phyloP scores from a whole-genome alignment of 1,284 basidiomycete species.

The Microbotryomycetes sp. region DNA sequence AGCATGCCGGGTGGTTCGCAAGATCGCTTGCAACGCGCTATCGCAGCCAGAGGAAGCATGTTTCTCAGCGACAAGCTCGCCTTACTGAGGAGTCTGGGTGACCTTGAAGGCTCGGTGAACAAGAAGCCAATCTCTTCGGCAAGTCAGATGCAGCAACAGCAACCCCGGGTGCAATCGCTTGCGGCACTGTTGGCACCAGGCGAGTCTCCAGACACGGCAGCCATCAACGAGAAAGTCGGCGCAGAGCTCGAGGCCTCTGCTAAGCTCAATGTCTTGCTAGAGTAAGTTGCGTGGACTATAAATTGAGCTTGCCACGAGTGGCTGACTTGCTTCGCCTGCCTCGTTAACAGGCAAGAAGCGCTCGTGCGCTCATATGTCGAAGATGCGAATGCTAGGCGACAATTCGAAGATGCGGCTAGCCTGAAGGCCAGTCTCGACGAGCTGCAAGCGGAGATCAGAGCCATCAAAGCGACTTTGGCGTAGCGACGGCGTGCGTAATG shows the following conservation, averaged over 20 bases:
- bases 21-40: constrained; percentile 72
- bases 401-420: constrained; percentile 36
- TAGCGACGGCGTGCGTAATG: neutral
- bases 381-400: constrained; percentile 36
- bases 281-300: constrained; percentile 19
- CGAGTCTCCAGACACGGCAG: neutral
- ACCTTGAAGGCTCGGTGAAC: constrained; percentile 19
- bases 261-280: constrained; percentile 33
- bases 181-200: constrained; percentile 21
- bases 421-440: constrained; percentile 43
- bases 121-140: neutral
- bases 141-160: too few species aligned
- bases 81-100: constrained; percentile 55
- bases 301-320: neutral
- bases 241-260: constrained; percentile 17
- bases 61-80: constrained; percentile 88
- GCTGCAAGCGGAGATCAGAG: constrained; percentile 32
- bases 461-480: constrained; percentile 2
- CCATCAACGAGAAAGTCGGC: constrained; percentile 12
- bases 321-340: too few species aligned
- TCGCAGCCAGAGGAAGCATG: constrained; percentile 65
- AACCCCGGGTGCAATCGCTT: constrained; percentile 11
- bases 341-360: constrained; percentile 31
- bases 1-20: constrained; percentile 63
- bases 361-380: constrained; percentile 36